A percentile compares a stretch with the other conserved stretches of the same genome.
Conservation (phyloP, 140 eudicot species). For the Senecio squalidus region DNA sequence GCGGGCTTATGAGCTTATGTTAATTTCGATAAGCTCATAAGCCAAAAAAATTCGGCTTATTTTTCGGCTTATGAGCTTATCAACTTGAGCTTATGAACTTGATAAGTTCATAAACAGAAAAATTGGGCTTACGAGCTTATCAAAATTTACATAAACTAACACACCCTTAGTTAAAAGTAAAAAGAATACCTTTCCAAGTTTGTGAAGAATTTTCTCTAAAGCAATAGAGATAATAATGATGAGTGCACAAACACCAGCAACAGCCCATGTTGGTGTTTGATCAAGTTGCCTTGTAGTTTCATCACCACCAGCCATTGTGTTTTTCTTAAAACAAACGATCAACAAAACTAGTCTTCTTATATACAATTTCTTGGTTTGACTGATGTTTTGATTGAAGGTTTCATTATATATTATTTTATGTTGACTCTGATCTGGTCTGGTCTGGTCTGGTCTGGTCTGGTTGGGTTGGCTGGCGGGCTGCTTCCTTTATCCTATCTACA, state of each 20-base stretch:
- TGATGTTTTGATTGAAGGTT: not conserved
- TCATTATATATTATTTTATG: no score
- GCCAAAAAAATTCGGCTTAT: no score
- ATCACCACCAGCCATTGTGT: slow-evolving; percentile 38
- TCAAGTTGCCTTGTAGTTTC: slow-evolving; percentile 37
- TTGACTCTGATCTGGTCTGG: not conserved
- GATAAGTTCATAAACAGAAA: no score
- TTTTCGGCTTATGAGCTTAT: no score
- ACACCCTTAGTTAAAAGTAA: not conserved
- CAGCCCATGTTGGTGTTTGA: slow-evolving; percentile 90
- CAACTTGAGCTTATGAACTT: no score
- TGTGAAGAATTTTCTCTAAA: slow-evolving; percentile 54
- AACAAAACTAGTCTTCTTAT: not conserved
- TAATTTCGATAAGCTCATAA: no score
- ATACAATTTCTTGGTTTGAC: not conserved
- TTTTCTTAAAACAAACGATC: not conserved
- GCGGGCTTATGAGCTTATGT: no score
- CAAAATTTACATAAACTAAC: no score
- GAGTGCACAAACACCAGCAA: slow-evolving; percentile 61
- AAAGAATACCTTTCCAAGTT: slow-evolving; percentile 49
- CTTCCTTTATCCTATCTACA: no score
- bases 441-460: no score
- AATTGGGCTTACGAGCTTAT: no score
- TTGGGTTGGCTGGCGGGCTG: no score
- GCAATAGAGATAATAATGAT: slow-evolving; percentile 56